Conservation (phyloP, 139 green algal species). For the Pseudopediastrum boryanum region DNA sequence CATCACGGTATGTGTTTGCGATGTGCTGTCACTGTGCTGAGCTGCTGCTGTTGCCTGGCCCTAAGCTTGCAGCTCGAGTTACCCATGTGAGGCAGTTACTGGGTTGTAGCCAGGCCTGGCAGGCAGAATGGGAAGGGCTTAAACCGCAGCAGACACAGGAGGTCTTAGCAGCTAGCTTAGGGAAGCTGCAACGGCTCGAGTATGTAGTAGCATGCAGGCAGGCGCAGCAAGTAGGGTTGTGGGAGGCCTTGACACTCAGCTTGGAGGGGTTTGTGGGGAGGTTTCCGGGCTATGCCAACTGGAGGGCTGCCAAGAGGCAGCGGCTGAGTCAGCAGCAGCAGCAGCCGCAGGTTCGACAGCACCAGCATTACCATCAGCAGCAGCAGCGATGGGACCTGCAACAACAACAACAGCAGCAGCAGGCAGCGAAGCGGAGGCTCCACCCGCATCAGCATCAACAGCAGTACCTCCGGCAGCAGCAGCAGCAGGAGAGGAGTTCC, state of each 20-base stretch:
- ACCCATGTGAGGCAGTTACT: slow-evolving; percentile 27
- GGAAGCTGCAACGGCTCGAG: slow-evolving; percentile 25
- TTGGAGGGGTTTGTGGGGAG: neutral
- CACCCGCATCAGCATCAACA: slow-evolving; percentile 19
- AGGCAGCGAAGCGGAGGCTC: neutral
- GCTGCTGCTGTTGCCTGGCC: slow-evolving; percentile 33
- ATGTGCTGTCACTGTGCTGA: slow-evolving; percentile 40
- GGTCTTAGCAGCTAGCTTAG: neutral
- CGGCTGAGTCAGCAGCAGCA: slow-evolving; percentile 18
- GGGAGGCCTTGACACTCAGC: neutral
- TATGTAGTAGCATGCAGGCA: slow-evolving; percentile 12
- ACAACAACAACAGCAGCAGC: neutral
- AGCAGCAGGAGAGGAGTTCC: neutral
- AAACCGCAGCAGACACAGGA: slow-evolving; percentile 21
- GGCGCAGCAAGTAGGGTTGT: neutral
- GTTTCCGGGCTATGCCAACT: neutral
- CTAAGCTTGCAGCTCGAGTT: slow-evolving; percentile 25
- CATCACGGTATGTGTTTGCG: slow-evolving; percentile 41
- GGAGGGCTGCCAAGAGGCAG: slow-evolving; percentile 16
- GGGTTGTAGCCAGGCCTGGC: slow-evolving; percentile 7
- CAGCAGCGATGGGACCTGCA: neutral
- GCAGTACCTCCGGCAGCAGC: slow-evolving; percentile 8
- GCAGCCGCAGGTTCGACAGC: slow-evolving; percentile 9
- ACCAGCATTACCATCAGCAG: neutral
- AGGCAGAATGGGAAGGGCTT: slow-evolving; percentile 34